Conservation (phyloP, 2,329 filamentous ascomycete genomes). For the Alternaria gaisen region DNA sequence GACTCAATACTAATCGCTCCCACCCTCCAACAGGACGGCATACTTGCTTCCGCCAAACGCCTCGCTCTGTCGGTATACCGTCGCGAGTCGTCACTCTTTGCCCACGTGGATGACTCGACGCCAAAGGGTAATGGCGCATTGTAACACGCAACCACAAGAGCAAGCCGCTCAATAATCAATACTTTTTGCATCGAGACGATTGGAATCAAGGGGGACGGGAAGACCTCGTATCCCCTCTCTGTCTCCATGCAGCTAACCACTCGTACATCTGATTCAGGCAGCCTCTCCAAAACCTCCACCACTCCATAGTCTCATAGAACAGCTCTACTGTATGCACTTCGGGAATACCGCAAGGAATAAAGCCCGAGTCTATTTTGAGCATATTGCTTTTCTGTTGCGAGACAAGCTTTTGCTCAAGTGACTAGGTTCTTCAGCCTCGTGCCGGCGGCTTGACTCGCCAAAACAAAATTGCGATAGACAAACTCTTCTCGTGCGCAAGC, state of each 20-base stretch:
- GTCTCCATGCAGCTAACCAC: constrained; percentile 10
- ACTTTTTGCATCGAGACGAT: constrained; percentile 10
- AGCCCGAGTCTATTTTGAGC: constrained; percentile 14
- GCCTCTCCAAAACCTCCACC: constrained; percentile 18
- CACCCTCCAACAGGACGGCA: constrained; percentile 6
- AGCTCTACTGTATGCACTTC: constrained; percentile 1
- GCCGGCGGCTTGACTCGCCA: constrained; percentile 10
- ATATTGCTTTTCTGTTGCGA: constrained; percentile 8
- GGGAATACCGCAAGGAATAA: constrained; percentile 13
- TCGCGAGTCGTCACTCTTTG: not conserved
- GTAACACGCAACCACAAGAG: constrained; percentile 2
- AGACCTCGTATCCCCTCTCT: constrained; percentile 21
- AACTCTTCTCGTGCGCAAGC: constrained; percentile 1
- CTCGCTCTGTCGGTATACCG: constrained; percentile 8
- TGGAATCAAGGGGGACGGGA: constrained; percentile 7
- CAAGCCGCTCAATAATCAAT: constrained; percentile 14
- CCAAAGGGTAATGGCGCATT: not conserved
- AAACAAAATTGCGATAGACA: constrained; percentile 8
- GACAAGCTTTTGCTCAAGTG: constrained; percentile 15
- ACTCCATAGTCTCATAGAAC: constrained; percentile 15
- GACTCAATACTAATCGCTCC: constrained; percentile 12
- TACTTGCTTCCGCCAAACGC: constrained; percentile 15
- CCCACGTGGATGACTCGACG: not conserved
- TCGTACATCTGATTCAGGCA: constrained; percentile 14
- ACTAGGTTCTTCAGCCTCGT: constrained; percentile 9